phyloP scores from a whole-genome alignment of 805 yeast species.

The Candida anglica region DNA sequence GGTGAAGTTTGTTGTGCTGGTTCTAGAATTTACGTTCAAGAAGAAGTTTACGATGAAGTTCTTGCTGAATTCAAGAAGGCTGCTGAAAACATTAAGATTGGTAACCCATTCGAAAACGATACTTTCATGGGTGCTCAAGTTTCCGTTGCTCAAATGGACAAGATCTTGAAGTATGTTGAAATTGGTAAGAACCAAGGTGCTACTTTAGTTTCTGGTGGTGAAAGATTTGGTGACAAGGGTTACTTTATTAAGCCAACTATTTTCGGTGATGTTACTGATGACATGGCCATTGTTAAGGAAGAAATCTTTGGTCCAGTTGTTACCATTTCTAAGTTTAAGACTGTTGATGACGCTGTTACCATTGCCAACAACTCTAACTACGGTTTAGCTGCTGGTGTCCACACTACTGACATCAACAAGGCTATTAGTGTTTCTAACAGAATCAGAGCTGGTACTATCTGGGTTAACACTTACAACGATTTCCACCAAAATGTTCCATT shows the following conservation, averaged over 20 bases:
- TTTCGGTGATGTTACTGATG: conserved; percentile 73
- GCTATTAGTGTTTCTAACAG: conserved; percentile 73
- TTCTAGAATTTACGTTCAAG: conserved; percentile 87
- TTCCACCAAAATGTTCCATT: conserved; percentile 86
- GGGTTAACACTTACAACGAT: conserved; percentile 89
- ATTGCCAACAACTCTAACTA: conserved; percentile 78
- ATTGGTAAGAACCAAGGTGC: conserved; percentile 85
- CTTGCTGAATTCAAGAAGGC: conserved; percentile 57
- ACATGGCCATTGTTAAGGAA: conserved; percentile 74
- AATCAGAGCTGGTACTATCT: conserved; percentile 83
- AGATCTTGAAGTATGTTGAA: conserved; percentile 72
- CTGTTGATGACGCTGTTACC: conserved; percentile 75
- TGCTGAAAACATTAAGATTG: conserved; percentile 59
- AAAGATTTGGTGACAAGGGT: conserved; percentile 65
- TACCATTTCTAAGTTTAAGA: conserved; percentile 73
- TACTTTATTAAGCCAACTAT: conserved; percentile 77
- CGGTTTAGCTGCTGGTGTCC: conserved; percentile 91
- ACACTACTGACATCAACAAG: conserved; percentile 69
- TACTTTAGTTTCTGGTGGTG: conserved; percentile 77
- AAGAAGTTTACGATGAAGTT: conserved; percentile 74
- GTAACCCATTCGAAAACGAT: conserved; percentile 78
- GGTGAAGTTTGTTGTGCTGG: conserved; percentile 98
- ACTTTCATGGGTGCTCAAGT: conserved; percentile 92
- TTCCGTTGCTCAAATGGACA: conserved; percentile 71
- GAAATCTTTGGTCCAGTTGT: conserved; percentile 97